These are phyloP conservation scores for Syncephalastrum monosporum DNA, from an alignment of 371 early-diverging fungal species.

Conservation along the genomic window DNA sequence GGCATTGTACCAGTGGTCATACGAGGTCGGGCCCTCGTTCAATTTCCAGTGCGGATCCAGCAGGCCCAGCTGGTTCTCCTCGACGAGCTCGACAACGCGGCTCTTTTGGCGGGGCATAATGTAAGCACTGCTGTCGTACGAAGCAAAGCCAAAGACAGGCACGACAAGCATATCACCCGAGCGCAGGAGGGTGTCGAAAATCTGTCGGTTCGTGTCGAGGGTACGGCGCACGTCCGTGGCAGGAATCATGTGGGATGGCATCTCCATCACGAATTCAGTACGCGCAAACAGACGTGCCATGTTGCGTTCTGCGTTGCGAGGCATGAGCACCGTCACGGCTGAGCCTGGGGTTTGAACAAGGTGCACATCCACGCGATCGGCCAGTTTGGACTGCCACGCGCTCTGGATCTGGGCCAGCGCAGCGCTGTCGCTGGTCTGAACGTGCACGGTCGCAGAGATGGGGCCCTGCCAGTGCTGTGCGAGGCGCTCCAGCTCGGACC, in stretches of 20 bases:
- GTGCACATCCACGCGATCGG: conserved; percentile 38
- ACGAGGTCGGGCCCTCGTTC: conserved; percentile 43
- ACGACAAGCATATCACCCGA: conserved; percentile 43
- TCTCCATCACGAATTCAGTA: conserved; percentile 37
- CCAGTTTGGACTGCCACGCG: conserved; percentile 24
- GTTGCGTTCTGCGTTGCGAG: conserved; percentile 51
- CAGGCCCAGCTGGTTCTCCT: conserved; percentile 27
- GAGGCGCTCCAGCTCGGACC: conserved; percentile 35
- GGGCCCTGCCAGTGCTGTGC: conserved; percentile 49
- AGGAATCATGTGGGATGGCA: conserved; percentile 37
- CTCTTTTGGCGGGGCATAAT: conserved; percentile 31
- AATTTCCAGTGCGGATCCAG: conserved; percentile 45
- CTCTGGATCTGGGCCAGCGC: conserved; percentile 18
- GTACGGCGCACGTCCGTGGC: conserved; percentile 41
- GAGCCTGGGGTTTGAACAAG: conserved; percentile 23
- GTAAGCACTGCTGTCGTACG: conserved; percentile 13
- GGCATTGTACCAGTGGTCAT: conserved; percentile 37
- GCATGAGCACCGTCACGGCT: conserved; percentile 27
- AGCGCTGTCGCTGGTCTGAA: conserved; percentile 19
- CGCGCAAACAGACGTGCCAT: conserved; percentile 44
- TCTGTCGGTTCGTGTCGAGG: conserved; percentile 32
- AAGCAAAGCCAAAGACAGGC: conserved; percentile 37
- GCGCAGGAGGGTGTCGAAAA: conserved; percentile 26
- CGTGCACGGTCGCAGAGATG: conserved; percentile 43
- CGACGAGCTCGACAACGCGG: conserved; percentile 25